These are phyloP conservation scores for Silene uniflora DNA, from an alignment of 148 eudicot genomes.

Conservation along the genomic window DNA sequence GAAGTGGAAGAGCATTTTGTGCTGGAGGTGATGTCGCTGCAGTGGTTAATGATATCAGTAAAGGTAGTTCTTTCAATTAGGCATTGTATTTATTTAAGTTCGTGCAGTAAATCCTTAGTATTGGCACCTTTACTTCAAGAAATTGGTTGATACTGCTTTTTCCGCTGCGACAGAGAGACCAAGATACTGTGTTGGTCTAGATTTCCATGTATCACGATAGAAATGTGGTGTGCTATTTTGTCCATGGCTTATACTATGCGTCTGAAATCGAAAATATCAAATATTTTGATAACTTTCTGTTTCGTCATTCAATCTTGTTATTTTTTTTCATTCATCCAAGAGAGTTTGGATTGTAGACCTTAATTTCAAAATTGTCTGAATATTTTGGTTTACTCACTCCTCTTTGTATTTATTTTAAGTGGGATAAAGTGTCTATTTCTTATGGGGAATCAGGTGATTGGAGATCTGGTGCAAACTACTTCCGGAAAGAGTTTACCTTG, in stretches of 20 bases:
- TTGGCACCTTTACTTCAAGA: not conserved
- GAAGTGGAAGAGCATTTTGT: conserved; percentile 88
- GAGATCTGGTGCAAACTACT: conserved; percentile 65
- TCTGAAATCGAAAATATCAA: not conserved
- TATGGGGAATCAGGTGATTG: conserved; percentile 51
- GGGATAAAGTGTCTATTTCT: conserved; percentile 1
- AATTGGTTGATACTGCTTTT: not conserved
- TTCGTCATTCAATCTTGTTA: not conserved
- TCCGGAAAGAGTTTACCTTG: conserved; percentile 55
- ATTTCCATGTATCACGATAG: not conserved
- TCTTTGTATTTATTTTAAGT: not conserved
- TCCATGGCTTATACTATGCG: not conserved
- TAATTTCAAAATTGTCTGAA: not conserved
- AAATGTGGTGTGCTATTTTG: not conserved
- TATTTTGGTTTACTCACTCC: not conserved
- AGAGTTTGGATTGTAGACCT: not conserved
- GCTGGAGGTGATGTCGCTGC: conserved; percentile 90
- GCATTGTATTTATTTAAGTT: not conserved
- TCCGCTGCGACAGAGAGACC: not conserved
- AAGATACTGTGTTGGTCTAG: not conserved
- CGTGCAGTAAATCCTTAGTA: not conserved
- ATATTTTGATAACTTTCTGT: not conserved
- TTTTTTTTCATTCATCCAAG: not conserved
- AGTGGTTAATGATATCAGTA: conserved; percentile 51
- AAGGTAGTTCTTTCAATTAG: conserved; percentile 37